Conservation (phyloP, 306 rosid species). For the Clitoria ternatea region DNA sequence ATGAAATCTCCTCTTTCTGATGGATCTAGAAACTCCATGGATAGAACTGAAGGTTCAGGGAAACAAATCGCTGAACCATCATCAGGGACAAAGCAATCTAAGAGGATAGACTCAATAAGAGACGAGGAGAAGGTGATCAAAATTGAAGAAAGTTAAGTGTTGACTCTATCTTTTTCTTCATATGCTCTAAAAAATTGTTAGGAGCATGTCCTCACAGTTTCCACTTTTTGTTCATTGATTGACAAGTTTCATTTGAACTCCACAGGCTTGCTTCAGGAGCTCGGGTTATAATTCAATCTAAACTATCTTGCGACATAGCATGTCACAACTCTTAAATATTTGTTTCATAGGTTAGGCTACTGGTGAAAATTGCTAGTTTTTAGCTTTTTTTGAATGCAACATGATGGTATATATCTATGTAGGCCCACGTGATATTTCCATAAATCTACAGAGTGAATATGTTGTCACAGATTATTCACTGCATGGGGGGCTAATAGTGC, state of each 20-base stretch:
- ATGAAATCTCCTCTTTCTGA: slow-evolving; percentile 63
- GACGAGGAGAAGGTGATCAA: slow-evolving; percentile 74
- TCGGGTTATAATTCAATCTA: slow-evolving; percentile 85
- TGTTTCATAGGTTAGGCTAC: slow-evolving; percentile 4
- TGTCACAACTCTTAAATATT: slow-evolving; percentile 32
- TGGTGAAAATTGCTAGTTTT: slow-evolving; percentile 16
- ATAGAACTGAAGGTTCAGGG: slow-evolving; percentile 41
- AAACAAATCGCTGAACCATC: slow-evolving; percentile 42
- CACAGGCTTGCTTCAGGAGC: slow-evolving; percentile 99
- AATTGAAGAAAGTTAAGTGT: slow-evolving; percentile 93
- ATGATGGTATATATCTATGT: slow-evolving; percentile 29
- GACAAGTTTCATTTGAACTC: slow-evolving; percentile 34
- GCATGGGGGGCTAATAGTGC: slow-evolving; percentile 32
- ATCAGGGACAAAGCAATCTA: slow-evolving; percentile 43
- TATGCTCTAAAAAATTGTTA: not conserved
- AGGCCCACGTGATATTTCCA: slow-evolving; percentile 20
- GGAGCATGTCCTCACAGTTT: not conserved
- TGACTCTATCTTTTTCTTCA: slow-evolving; percentile 19
- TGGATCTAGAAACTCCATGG: slow-evolving; percentile 60
- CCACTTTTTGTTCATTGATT: slow-evolving; percentile 30
- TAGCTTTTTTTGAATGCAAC: slow-evolving; percentile 35
- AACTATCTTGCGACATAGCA: slow-evolving; percentile 32
- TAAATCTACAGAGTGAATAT: slow-evolving; percentile 43
- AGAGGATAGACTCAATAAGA: slow-evolving; percentile 49
- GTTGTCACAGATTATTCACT: slow-evolving; percentile 26